Evolutionary conservation across 768 basidiomycete species (phyloP), one percentile per base, ranked within the genome.

Genomic region (Terana coerulea): DNA sequence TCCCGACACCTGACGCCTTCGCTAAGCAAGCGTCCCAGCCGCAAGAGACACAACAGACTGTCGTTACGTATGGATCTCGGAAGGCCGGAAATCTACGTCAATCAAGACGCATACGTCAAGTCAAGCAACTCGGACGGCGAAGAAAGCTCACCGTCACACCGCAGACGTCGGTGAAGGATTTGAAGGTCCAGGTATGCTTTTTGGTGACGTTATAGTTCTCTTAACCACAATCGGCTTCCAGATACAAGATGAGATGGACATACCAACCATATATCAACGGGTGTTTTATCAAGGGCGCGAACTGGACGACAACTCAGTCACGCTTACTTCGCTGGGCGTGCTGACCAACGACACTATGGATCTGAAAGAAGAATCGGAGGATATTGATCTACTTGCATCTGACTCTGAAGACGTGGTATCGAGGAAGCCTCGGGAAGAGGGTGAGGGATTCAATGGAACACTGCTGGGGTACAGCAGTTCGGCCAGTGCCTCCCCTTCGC

Each of bases 191-290:
- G 74, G 86, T 89, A 51, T 52, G 79, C 30, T 3, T 49, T 39
- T 43, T 8, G 15, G 12, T 40, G n/a, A n/a, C n/a, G n/a, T 40
- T 22, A 40, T 22, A 22, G 9, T 22, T 40, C 21, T 40, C 39
- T 15, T 28, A 43, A 43, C 17, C 42, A 43, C 11, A 22, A 3
- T 30, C n/a, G 6, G n/a, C 29, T 14, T 47, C 24, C 58, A 91
- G 89, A 61, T 90, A 36, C 80, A 85, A 40, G 76, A 79, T 25
- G 73, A 76, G 37, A 69, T 84, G 47, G 72, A 72, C 33, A 83
- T 91, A 51, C 85, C 90, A 30, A 84, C 85, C 9, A 88, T 91
- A 49, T 85, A 78, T 53, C 91, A 92, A 62, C 77, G 83, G 43
- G 67, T 93, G 22, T 86, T 80, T 61, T 75, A 82, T 61, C 71